Percentiles rank a stretch among this genome's conserved stretches.
Conservation (phyloP, 2,329 filamentous ascomycete genomes). For the Xylariaceae sp. region DNA sequence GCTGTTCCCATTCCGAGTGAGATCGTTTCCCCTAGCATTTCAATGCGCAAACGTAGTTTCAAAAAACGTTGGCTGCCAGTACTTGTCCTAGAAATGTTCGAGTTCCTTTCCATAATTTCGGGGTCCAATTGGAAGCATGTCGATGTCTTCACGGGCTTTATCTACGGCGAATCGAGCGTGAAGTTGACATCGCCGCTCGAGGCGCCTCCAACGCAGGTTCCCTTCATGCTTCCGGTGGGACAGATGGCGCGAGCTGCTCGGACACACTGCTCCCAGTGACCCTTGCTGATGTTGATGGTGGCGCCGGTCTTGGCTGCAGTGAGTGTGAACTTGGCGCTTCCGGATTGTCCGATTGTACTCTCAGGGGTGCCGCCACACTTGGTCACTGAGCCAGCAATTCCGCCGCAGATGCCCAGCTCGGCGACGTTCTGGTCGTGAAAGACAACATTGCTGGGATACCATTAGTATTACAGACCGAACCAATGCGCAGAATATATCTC, state of each 20-base stretch:
- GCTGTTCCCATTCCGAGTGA: conserved; percentile 13
- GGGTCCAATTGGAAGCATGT: neutral
- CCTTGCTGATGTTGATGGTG: conserved; percentile 50
- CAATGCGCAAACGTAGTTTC: conserved; percentile 16
- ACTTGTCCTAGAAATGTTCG: conserved; percentile 15
- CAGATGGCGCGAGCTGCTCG: conserved; percentile 48
- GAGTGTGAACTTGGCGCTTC: conserved; percentile 45
- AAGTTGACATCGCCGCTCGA: conserved; percentile 43
- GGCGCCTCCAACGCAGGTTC: conserved; percentile 44
- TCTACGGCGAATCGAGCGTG: conserved; percentile 32
- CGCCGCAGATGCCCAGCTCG: conserved; percentile 45
- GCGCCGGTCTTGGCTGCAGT: conserved; percentile 38
- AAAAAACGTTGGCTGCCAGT: conserved; percentile 6
- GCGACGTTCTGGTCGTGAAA: conserved; percentile 47
- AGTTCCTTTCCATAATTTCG: too few species aligned
- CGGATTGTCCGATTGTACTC: conserved; percentile 42
- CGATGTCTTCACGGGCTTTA: neutral
- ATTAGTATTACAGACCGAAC: conserved; percentile 7
- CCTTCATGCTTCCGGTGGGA: conserved; percentile 44
- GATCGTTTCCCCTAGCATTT: conserved; percentile 16
- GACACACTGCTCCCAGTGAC: conserved; percentile 49
- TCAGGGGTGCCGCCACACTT: conserved; percentile 42
- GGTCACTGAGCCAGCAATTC: conserved; percentile 44
- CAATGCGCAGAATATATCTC: neutral
- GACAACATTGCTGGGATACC: conserved; percentile 36